A percentile compares a stretch with the other conserved stretches of the same genome.
These are phyloP conservation scores for Aegilops umbellulata DNA, from an alignment of 176 grass and related monocot genomes.

Conservation along the genomic window DNA sequence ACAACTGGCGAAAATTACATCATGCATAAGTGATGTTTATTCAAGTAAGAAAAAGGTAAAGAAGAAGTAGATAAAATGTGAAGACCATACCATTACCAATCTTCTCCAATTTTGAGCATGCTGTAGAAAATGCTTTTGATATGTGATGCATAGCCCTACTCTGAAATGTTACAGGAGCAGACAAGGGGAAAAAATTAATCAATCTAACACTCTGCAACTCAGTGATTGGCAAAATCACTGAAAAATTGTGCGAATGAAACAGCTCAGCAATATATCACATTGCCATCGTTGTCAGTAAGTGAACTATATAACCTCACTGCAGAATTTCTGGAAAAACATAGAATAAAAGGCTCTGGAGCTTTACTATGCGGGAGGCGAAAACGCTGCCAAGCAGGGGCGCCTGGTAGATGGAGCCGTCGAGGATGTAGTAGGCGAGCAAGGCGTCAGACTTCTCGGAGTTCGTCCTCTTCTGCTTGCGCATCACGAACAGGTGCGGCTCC, in stretches of 20 bases:
- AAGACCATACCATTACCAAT: constrained; percentile 70
- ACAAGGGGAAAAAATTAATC: not conserved
- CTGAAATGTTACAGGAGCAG: constrained; percentile 42
- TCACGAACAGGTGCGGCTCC: constrained; percentile 95
- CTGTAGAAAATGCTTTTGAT: constrained; percentile 81
- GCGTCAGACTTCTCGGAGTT: constrained; percentile 62
- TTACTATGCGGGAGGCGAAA: constrained; percentile 91
- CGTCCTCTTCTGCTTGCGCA: constrained; percentile 91
- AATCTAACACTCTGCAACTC: not conserved
- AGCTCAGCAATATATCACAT: not conserved
- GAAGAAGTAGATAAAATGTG: not conserved
- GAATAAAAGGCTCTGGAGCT: not conserved
- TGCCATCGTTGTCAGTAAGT: not conserved
- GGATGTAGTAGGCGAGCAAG: constrained; percentile 90
- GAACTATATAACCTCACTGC: not conserved
- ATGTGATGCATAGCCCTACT: constrained; percentile 87
- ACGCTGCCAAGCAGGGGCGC: constrained; percentile 92
- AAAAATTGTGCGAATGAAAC: not conserved
- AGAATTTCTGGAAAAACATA: not conserved
- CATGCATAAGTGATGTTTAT: not conserved
- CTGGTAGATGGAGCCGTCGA: constrained; percentile 98
- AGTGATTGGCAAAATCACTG: not conserved
- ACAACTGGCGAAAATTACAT: not conserved
- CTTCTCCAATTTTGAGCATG: constrained; percentile 82
- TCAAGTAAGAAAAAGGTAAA: constrained; percentile 1